Percentiles rank a stretch among this genome's conserved stretches.
These are phyloP conservation scores for Orbilia ellipsospora DNA, from an alignment of 2,329 filamentous ascomycete species.

Conservation along the genomic window DNA sequence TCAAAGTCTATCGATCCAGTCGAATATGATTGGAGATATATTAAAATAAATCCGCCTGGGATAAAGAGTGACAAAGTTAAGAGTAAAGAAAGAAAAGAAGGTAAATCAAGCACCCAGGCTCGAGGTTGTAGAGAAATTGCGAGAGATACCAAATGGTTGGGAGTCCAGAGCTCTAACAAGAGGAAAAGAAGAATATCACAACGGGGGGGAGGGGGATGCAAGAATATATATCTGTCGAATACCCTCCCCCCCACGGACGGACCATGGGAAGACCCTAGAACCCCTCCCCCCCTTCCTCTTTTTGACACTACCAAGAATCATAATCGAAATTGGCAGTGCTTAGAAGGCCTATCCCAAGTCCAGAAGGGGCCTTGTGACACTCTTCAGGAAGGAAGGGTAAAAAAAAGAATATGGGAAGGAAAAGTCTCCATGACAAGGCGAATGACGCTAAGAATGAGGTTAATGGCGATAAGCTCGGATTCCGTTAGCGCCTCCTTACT, in stretches of 20 bases:
- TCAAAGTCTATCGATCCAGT: slow-evolving; percentile 56
- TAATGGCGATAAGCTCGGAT: slow-evolving; percentile 54
- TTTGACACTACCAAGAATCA: neutral
- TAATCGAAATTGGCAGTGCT: neutral
- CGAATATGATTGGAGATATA: slow-evolving; percentile 30
- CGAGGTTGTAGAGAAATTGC: slow-evolving; percentile 14
- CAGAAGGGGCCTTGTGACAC: slow-evolving; percentile 43
- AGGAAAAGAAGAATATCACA: slow-evolving; percentile 19
- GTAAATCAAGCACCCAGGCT: slow-evolving; percentile 53
- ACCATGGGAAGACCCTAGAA: neutral
- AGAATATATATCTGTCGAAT: slow-evolving; percentile 27
- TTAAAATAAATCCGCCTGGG: slow-evolving; percentile 57
- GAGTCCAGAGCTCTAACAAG: slow-evolving; percentile 50
- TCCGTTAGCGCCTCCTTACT: slow-evolving; percentile 39
- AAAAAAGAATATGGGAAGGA: slow-evolving; percentile 1
- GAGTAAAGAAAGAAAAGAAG: slow-evolving; percentile 36
- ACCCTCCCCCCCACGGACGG: no score
- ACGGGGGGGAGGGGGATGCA: slow-evolving; percentile 1
- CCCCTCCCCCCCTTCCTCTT: neutral
- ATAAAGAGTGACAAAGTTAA: slow-evolving; percentile 47
- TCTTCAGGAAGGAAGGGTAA: slow-evolving; percentile 12
- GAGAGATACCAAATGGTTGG: slow-evolving; percentile 26
- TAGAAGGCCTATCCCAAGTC: slow-evolving; percentile 13
- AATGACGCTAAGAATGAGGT: slow-evolving; percentile 6
- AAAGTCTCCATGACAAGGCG: slow-evolving; percentile 24